phyloP scores from a whole-genome alignment of 768 basidiomycete genomes.

The Russula olivacea region DNA sequence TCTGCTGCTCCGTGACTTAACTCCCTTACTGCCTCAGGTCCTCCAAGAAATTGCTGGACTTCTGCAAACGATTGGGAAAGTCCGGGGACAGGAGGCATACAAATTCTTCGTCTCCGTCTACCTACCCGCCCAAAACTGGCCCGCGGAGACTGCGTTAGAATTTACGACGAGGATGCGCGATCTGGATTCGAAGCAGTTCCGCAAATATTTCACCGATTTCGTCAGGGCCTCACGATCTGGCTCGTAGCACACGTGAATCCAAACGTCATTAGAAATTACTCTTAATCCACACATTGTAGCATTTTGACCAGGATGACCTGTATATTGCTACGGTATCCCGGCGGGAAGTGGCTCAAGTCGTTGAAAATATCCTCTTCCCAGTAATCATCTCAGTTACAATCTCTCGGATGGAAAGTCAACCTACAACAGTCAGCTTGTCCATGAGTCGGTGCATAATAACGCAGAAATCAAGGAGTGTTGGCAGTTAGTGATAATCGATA shows the following conservation, averaged over 20 bases:
- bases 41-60: conserved; percentile 85
- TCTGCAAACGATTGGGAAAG: conserved; percentile 70
- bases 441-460: no score
- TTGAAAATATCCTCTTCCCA: background rate
- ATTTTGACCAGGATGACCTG: background rate
- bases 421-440: background rate
- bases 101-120: conserved; percentile 73
- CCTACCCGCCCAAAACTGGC: conserved; percentile 87
- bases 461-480: no score
- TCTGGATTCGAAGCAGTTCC: conserved; percentile 68
- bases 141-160: conserved; percentile 66
- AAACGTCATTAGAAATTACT: background rate
- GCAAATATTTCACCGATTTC: conserved; percentile 84
- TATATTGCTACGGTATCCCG: no score
- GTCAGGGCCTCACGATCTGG: conserved; percentile 59
- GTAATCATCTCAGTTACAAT: background rate
- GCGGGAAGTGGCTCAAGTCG: background rate
- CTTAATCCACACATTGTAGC: background rate
- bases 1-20: background rate
- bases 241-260: conserved; percentile 14
- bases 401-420: background rate
- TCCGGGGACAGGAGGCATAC: conserved; percentile 75
- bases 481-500: no score
- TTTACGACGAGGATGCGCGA: conserved; percentile 72
- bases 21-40: conserved; percentile 46